Evolutionary conservation across 139 green algal species (phyloP).

Genomic region (Pleodorina starrii): DNA sequence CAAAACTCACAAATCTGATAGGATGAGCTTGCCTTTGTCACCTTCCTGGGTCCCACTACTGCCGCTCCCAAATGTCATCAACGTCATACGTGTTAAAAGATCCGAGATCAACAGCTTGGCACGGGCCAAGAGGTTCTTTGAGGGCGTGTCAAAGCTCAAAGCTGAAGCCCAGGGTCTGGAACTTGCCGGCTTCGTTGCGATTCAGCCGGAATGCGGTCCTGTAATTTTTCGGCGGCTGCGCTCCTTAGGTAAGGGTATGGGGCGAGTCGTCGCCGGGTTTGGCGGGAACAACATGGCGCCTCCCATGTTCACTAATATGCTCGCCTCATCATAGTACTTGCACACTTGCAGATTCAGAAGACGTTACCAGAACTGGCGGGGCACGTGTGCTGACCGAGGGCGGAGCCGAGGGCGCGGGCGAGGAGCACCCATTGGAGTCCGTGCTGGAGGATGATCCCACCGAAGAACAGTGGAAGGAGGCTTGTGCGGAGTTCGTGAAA

Average conservation of each 20-base stretch:
- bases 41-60: not conserved
- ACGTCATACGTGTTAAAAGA: not conserved
- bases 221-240: not conserved
- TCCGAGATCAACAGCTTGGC: not conserved
- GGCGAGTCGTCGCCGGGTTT: too few species aligned
- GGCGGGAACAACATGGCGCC: not conserved
- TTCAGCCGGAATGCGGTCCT: not conserved
- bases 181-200: not conserved
- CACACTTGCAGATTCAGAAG: not conserved
- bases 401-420: not conserved
- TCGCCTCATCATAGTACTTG: not conserved
- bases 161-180: not conserved
- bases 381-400: not conserved
- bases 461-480: not conserved
- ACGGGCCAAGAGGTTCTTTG: not conserved
- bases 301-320: not conserved
- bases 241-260: not conserved
- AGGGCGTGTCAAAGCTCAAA: not conserved
- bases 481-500: not conserved
- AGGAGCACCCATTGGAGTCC: not conserved
- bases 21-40: too few species aligned
- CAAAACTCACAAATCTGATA: too few species aligned
- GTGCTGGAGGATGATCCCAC: not conserved
- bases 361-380: not conserved
- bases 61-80: not conserved